Base-by-base conservation (phyloP, 2,329 filamentous ascomycete species). In the Sclerotinia glacialis region DNA sequence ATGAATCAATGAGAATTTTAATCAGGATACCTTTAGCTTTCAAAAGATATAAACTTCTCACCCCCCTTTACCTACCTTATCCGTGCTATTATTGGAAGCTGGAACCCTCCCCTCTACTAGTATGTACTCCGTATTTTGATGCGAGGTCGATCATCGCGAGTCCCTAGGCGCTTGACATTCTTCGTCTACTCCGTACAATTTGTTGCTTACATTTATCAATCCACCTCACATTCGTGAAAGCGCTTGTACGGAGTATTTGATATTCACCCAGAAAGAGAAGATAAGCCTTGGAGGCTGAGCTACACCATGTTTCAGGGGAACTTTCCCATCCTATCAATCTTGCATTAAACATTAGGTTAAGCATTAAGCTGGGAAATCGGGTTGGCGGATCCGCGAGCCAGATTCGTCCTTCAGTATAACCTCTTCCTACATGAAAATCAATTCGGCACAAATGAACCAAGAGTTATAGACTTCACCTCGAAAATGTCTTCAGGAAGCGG, bases 1-100 rank as follows among this genome's bases (percentile, higher is more conserved):
- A 40, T 40, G 37, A 40, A 40, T 40, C 37, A 40, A 40, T 40
- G 12, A 14, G 12, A 14, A 40, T 54, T 54, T 12, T 21, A 0
- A 34, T 21, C 18, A 34, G 37, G 21, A 16, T 7, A 23, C 14
- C 21, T 54, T n/a, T 5, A 11, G 12, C 28, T 14, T n/a, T 34
- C 18, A 54, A n/a, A 34, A 58, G 55, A 28, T 44, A 58, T 44
- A 42, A 26, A 34, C 8, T 34, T 23, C 42, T 49, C 14, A 37
- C 9, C 23, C 37, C 23, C 23, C 9, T 42, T n/a, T n/a, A 23
- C n/a, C n/a, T 26, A 7, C 34, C 9, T 42, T 28, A 53, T 40
- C 28, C 28, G 46, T 42, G 49, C 47, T 53, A 42, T 52, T 52
- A 53, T 63, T 63, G 47, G 60, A 42, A 54, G n/a, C 60, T 53